Evolutionary conservation across 768 basidiomycete genomes (phyloP).

Genomic region (Rubroboletus pulcherrimus): DNA sequence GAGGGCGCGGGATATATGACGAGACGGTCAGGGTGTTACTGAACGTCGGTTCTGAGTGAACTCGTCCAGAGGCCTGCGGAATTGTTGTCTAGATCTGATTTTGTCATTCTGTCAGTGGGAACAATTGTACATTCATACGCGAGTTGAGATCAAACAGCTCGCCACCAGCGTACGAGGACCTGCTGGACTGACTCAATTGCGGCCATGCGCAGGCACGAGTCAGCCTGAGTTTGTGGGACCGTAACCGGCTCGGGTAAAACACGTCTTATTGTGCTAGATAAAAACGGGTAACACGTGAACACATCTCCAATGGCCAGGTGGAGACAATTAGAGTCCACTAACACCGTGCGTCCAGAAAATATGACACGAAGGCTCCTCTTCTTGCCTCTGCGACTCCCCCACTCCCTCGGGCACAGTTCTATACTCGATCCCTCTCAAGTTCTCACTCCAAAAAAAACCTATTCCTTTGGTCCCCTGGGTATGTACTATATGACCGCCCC

Average conservation of each 20-base stretch:
- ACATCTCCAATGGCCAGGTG: neutral
- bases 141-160: too few species aligned
- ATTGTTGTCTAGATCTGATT: neutral
- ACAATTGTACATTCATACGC: neutral
- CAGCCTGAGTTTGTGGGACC: neutral
- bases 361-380: slow-evolving; percentile 7
- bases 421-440: too few species aligned
- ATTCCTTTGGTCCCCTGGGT: neutral
- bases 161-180: too few species aligned
- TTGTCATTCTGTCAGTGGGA: neutral
- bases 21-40: slow-evolving; percentile 26
- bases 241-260: neutral
- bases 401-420: neutral
- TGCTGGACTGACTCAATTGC: neutral
- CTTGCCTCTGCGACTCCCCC: neutral
- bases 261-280: slow-evolving; percentile 26
- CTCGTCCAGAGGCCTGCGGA: neutral
- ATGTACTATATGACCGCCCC: neutral
- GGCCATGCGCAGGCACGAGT: neutral
- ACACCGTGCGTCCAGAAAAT: slow-evolving; percentile 6
- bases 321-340: slow-evolving; percentile 23
- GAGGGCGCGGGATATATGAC: slow-evolving; percentile 47
- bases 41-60: slow-evolving; percentile 10
- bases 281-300: slow-evolving; percentile 19
- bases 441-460: neutral